Base-by-base conservation (phyloP, 2,329 filamentous ascomycete species). In the Colletotrichum sp. region DNA sequence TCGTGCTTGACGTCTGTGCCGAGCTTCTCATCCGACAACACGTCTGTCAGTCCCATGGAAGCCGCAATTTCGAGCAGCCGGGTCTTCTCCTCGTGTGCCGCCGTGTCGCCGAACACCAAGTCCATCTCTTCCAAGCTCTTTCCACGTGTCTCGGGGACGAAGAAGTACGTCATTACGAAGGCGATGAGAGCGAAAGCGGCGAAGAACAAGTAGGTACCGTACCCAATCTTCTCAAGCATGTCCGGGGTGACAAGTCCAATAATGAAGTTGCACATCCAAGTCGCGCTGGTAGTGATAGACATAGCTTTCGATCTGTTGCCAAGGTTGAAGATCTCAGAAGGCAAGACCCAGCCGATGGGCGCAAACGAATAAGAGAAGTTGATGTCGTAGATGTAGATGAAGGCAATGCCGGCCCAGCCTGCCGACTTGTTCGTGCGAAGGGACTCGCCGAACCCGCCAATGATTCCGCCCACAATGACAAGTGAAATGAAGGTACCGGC, bases 181-280 rank as follows among this genome's bases (percentile, higher is more conserved):
- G 87, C 86, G 8, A 90, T 79, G 1, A 88, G 78, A 76, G 88
- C 89, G 78, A 91, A 90, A 3, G 86, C 83, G 1, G 88, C 89
- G 77, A 93, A 93, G 84, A 93, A 93, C 44, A 92, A 86, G 77
- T 92, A 93, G 0, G 89, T 89, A 12, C 89, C 89, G 80, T 85
- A 90, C 5, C 82, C 83, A 8, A 86, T 89, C 18, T 88, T 87
- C 62, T 89, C 84, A 6, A 93, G 86, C 78, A 93, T 88, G 6
- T 88, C 88, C 0, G 90, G 90, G 0, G 89, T 91, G 24, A 90
- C 88, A 79, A 76, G 44, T 8, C 55, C 69, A 6, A 73, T 66
- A 16, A 69, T 63, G 65, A 73, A 76, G 18, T 93, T 92, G 80
- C 88, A 90, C 26, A 91, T 82, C 87, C 91, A 93, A 74, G 89